Percentiles rank a stretch among this genome's conserved stretches.
These are phyloP conservation scores for Mycena amicta DNA, from an alignment of 768 basidiomycete genomes.

Conservation along the genomic window DNA sequence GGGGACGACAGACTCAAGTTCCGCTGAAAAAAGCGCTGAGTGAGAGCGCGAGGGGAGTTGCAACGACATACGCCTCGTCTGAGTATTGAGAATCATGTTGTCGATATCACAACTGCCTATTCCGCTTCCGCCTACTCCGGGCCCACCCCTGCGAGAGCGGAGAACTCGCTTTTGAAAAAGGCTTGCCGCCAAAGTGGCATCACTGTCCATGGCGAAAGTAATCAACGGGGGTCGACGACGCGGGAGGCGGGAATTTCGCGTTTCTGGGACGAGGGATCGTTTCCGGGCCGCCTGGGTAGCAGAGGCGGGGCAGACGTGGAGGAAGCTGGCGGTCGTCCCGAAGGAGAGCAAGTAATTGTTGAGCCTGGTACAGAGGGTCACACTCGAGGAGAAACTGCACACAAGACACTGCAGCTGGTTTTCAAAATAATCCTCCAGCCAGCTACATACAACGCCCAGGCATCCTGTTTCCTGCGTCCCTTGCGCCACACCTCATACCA, in stretches of 20 bases:
- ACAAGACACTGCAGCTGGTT: no score
- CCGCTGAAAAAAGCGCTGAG: conserved; percentile 50
- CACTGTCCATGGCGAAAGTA: conserved; percentile 44
- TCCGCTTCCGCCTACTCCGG: conserved; percentile 53
- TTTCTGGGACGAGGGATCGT: no score
- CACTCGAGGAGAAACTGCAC: no score
- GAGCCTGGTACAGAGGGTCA: no score
- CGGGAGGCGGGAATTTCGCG: no score
- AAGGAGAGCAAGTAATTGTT: background rate
- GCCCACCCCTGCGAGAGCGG: conserved; percentile 79
- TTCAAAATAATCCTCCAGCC: no score
- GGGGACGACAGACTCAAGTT: conserved; percentile 67
- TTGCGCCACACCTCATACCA: no score
- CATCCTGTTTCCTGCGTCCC: no score
- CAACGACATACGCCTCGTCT: conserved; percentile 61
- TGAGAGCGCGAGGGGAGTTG: conserved; percentile 13
- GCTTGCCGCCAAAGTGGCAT: conserved; percentile 37
- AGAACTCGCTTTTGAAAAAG: conserved; percentile 71
- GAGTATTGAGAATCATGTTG: conserved; percentile 80
- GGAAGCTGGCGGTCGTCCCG: conserved; percentile 1
- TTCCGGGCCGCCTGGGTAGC: background rate
- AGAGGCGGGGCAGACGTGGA: conserved; percentile 7
- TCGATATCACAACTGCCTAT: conserved; percentile 71
- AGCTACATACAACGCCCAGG: no score
- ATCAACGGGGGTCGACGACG: no score